These are phyloP conservation scores for Pestalotiopsis sp. DNA, from an alignment of 2,329 filamentous ascomycete species.

Conservation along the genomic window DNA sequence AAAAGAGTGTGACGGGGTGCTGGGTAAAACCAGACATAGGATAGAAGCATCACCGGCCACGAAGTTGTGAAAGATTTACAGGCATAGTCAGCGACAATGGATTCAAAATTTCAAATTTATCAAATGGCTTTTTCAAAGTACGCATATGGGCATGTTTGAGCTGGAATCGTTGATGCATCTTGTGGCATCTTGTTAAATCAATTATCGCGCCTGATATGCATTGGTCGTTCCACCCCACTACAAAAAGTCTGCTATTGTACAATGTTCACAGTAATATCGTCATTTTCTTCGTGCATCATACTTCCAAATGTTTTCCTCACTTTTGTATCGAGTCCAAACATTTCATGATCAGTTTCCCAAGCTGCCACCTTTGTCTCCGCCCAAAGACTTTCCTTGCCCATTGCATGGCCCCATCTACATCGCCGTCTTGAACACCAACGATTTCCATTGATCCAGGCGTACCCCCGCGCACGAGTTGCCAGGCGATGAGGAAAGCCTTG, in stretches of 20 bases:
- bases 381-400: conserved; percentile 5
- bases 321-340: not conserved
- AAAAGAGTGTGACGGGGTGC: not conserved
- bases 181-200: no score
- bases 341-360: not conserved
- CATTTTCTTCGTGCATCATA: not conserved
- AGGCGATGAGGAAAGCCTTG: conserved; percentile 3
- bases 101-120: not conserved
- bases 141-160: not conserved
- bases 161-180: no score
- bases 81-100: not conserved
- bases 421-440: not conserved
- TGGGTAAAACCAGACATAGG: not conserved
- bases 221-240: not conserved
- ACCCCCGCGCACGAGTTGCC: not conserved
- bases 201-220: no score
- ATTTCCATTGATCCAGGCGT: conserved; percentile 1
- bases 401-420: not conserved
- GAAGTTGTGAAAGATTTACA: not conserved
- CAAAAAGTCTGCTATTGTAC: not conserved
- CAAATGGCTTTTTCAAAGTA: not conserved
- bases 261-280: not conserved
- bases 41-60: not conserved
- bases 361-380: conserved; percentile 1
- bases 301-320: not conserved